Evolutionary conservation across 1,284 basidiomycete genomes (phyloP).

Genomic region (Ganoderma sinense): DNA sequence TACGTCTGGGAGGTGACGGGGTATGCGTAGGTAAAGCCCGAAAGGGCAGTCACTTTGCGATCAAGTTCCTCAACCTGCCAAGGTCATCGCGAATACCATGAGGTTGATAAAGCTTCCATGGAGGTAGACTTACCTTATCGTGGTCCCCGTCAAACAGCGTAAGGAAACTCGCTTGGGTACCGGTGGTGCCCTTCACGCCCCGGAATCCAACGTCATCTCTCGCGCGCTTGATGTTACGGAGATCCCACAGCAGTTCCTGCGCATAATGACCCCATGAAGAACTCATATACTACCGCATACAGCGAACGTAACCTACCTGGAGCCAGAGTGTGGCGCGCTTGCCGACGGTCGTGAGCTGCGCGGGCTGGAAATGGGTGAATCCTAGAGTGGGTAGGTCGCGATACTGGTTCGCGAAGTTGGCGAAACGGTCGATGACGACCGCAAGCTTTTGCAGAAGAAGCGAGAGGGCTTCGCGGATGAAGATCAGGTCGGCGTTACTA

Average conservation of each 20-base stretch:
- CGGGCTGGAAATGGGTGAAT: conserved; percentile 99
- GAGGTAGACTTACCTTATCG: conserved; percentile 69
- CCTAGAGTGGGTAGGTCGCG: conserved; percentile 89
- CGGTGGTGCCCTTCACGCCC: conserved; percentile 98
- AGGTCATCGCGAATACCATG: not conserved
- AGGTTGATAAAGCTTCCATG: not conserved
- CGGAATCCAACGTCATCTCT: conserved; percentile 96
- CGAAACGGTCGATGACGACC: conserved; percentile 88
- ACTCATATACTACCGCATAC: not conserved
- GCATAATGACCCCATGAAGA: not conserved
- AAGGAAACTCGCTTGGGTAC: conserved; percentile 97
- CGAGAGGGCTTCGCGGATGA: conserved; percentile 88
- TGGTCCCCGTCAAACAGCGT: conserved; percentile 96
- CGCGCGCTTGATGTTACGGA: conserved; percentile 92
- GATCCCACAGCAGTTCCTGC: conserved; percentile 95
- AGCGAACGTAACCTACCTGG: conserved; percentile 58
- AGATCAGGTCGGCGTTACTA: conserved; percentile 97
- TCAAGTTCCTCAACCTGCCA: conserved; percentile 89
- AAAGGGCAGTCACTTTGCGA: conserved; percentile 87
- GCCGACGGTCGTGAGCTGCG: conserved; percentile 98
- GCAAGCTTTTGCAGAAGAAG: conserved; percentile 90
- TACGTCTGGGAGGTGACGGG: conserved; percentile 99
- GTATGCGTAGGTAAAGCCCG: conserved; percentile 93
- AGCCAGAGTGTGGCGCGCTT: conserved; percentile 99
- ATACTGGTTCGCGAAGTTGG: conserved; percentile 79